Evolutionary conservation across 805 yeast genomes (phyloP).

Genomic region (Candida tammaniensis): DNA sequence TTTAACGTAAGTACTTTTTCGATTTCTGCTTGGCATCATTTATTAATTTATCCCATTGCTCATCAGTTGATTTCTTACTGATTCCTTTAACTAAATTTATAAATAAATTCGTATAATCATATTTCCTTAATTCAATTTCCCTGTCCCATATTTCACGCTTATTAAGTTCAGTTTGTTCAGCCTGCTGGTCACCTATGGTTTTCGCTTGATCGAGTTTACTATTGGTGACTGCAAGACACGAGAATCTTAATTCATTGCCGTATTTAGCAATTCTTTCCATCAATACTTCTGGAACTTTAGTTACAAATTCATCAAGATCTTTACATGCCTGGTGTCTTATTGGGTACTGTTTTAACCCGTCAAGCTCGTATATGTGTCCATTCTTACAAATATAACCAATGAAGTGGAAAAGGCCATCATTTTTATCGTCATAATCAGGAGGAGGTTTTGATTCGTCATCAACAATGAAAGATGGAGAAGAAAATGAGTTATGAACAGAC

Average conservation of each 20-base stretch:
- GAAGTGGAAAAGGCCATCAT: slow-evolving; percentile 59
- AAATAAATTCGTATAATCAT: slow-evolving; percentile 52
- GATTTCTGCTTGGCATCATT: slow-evolving; percentile 21
- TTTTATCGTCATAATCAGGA: slow-evolving; percentile 27
- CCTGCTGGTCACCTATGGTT: slow-evolving; percentile 38
- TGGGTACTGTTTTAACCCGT: slow-evolving; percentile 57
- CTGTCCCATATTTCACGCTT: slow-evolving; percentile 52
- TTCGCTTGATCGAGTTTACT: slow-evolving; percentile 42
- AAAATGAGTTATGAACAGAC: slow-evolving; percentile 58
- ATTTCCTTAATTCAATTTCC: slow-evolving; percentile 54
- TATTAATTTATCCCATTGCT: slow-evolving; percentile 35
- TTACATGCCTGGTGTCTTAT: slow-evolving; percentile 46
- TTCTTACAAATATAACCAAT: slow-evolving; percentile 49
- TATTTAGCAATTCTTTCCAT: slow-evolving; percentile 46
- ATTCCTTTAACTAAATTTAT: slow-evolving; percentile 44
- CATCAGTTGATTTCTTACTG: slow-evolving; percentile 30
- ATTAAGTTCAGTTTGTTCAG: slow-evolving; percentile 35
- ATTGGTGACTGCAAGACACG: slow-evolving; percentile 51
- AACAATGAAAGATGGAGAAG: slow-evolving; percentile 50
- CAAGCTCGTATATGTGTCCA: slow-evolving; percentile 55
- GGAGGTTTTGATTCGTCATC: slow-evolving; percentile 37
- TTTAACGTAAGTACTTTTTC: slow-evolving; percentile 1
- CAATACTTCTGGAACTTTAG: slow-evolving; percentile 44
- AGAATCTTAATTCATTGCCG: slow-evolving; percentile 53
- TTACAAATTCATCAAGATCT: slow-evolving; percentile 38